These are phyloP conservation scores for Solanum medicagineum DNA, from an alignment of 257 asterid genomes.

Conservation along the genomic window DNA sequence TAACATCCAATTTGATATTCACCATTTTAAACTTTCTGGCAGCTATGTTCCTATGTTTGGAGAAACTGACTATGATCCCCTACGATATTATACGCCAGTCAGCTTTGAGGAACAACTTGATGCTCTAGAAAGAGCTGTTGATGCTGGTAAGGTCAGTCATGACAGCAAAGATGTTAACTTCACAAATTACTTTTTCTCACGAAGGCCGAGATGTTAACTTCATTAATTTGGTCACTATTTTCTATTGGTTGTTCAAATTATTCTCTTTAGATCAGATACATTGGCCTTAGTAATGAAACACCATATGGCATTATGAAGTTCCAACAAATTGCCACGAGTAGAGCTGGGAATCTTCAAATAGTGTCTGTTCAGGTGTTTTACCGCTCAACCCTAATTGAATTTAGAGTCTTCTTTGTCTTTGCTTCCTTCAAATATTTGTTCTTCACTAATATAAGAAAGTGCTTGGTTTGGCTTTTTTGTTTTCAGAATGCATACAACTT, in stretches of 20 bases:
- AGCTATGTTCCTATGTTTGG: slow-evolving; percentile 82
- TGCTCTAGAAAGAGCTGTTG: slow-evolving; percentile 60
- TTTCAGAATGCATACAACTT: slow-evolving; percentile 74
- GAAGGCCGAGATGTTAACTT: background rate
- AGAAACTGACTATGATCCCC: slow-evolving; percentile 63
- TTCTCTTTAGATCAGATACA: slow-evolving; percentile 59
- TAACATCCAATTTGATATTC: background rate
- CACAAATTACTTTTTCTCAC: slow-evolving; percentile 15
- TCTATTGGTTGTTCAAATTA: slow-evolving; percentile 3
- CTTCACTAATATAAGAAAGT: background rate
- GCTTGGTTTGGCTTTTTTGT: background rate
- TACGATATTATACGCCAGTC: slow-evolving; percentile 32
- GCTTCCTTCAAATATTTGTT: background rate
- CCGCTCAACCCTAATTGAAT: slow-evolving; percentile 11
- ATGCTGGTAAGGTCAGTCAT: slow-evolving; percentile 77
- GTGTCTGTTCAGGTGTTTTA: slow-evolving; percentile 73
- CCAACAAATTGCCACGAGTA: slow-evolving; percentile 39
- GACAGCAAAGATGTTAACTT: background rate
- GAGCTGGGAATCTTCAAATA: slow-evolving; percentile 37
- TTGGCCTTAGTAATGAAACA: slow-evolving; percentile 90
- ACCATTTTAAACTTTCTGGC: slow-evolving; percentile 6
- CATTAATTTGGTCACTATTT: slow-evolving; percentile 13
- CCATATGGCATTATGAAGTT: slow-evolving; percentile 91
- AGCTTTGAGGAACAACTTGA: slow-evolving; percentile 69
- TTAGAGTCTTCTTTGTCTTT: slow-evolving; percentile 9